phyloP scores from a whole-genome alignment of 2,329 filamentous ascomycete genomes.

The Fusarium lateritium region DNA sequence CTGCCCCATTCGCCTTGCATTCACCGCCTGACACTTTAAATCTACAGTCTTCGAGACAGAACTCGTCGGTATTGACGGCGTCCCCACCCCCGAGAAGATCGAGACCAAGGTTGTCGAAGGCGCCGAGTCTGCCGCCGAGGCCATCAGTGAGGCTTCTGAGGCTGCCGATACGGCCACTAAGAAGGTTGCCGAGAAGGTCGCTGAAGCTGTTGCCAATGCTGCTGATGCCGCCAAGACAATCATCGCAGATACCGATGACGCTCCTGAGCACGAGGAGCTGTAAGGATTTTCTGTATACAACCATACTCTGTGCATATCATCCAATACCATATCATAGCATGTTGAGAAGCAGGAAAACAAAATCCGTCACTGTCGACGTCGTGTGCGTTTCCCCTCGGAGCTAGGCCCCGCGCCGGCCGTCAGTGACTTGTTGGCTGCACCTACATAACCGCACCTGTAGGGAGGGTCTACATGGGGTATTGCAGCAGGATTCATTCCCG shows the following conservation, averaged over 20 bases:
- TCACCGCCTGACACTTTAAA: constrained; percentile 34
- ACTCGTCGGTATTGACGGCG: constrained; percentile 85
- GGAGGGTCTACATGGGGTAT: constrained; percentile 20
- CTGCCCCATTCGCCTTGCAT: constrained; percentile 25
- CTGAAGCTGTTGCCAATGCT: constrained; percentile 62
- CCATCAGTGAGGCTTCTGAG: constrained; percentile 58
- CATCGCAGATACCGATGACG: constrained; percentile 68
- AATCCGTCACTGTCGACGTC: constrained; percentile 17
- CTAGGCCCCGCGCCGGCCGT: constrained; percentile 14
- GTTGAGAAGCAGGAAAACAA: constrained; percentile 17
- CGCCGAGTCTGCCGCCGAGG: constrained; percentile 46
- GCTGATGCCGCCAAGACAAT: constrained; percentile 67
- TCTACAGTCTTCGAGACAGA: constrained; percentile 88
- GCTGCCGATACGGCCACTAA: constrained; percentile 52
- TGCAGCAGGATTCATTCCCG: constrained; percentile 17
- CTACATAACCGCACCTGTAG: constrained; percentile 25
- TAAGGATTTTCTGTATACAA: constrained; percentile 51
- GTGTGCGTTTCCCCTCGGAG: constrained; percentile 2
- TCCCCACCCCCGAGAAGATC: constrained; percentile 62
- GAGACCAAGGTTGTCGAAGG: constrained; percentile 47
- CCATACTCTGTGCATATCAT: constrained; percentile 22
- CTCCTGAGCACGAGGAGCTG: constrained; percentile 73
- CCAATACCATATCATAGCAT: constrained; percentile 16
- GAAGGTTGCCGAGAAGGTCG: constrained; percentile 63
- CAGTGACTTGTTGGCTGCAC: constrained; percentile 30